A percentile compares a stretch with the other conserved stretches of the same genome.
phyloP scores from a whole-genome alignment of 352 stramenopile genomes.

The Phytopythium helicoides region DNA sequence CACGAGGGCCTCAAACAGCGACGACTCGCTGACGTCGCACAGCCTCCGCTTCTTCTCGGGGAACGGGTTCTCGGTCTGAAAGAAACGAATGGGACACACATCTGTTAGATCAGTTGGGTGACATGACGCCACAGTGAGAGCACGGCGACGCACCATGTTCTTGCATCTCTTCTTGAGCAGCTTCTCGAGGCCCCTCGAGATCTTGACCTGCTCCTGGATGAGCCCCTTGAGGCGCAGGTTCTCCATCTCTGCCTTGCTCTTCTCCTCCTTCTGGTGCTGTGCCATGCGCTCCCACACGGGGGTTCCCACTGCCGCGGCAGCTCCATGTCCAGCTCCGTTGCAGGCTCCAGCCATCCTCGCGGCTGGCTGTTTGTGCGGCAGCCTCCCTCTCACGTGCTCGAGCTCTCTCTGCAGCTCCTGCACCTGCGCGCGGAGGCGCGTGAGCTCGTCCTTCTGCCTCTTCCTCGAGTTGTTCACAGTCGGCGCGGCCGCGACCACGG shows the following conservation, averaged over 20 bases:
- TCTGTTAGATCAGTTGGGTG: constrained; percentile 16
- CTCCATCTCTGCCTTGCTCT: constrained; percentile 68
- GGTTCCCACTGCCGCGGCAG: constrained; percentile 9
- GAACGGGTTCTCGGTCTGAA: constrained; percentile 12
- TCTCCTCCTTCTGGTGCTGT: constrained; percentile 60
- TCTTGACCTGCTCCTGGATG: constrained; percentile 53
- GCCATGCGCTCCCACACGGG: constrained; percentile 66
- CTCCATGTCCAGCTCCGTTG: constrained; percentile 1
- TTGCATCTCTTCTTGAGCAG: constrained; percentile 55
- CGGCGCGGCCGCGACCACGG: constrained; percentile 4
- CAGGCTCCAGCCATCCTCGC: background rate
- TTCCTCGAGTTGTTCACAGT: constrained; percentile 50
- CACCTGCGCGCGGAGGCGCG: constrained; percentile 43
- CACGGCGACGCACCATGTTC: constrained; percentile 18
- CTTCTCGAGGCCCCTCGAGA: constrained; percentile 56
- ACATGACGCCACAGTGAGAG: too few relatives aligned
- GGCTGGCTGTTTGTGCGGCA: constrained; percentile 15
- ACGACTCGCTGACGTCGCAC: constrained; percentile 33
- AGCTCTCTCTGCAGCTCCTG: constrained; percentile 56
- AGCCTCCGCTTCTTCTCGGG: constrained; percentile 21
- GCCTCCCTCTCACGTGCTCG: constrained; percentile 25
- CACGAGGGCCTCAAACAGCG: constrained; percentile 32
- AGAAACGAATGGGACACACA: constrained; percentile 7
- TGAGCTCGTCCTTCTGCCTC: constrained; percentile 56
- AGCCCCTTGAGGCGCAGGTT: constrained; percentile 57